Base-by-base conservation (phyloP, 78 protist species). In the Dictyostelium discoideum region DNA sequence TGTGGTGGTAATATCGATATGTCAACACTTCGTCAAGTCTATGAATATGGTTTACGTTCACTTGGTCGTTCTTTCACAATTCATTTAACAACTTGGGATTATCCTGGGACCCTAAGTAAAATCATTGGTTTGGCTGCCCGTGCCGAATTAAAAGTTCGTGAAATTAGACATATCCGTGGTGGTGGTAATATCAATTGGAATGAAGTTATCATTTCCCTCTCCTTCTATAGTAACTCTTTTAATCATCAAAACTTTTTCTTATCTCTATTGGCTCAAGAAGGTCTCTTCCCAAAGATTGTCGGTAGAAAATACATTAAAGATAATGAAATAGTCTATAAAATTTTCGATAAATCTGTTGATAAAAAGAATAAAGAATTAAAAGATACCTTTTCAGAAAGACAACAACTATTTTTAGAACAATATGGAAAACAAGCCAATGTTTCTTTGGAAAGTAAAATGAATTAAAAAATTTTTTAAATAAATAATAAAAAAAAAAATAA, bases 1-100 rank as follows among this genome's bases (percentile, higher is more conserved):
- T 97, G 98, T 72, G 98, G 98, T 93, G 97, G 97, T 9, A 97
- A 97, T 85, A 95, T 97, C 20, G 98, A 88, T 88, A 92, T 96
- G 92, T 92, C 97, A 26, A 95, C 97, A 0, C 85, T 95, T 14
- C 37, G 93, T 22, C 97, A 96, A 54, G 92, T 96, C 54, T 96
- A 92, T 74, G 97, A 96, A 74, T 96, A 90, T 77, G 97, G 97
- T 65, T 44, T 92, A 29, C 69, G 96, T 46, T 50, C 94, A 29
- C 86, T 96, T 9, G 97, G 97, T 24, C 90, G 94, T 57, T 67
- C 85, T 8, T 96, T 88, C 85, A 85, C 96, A 39, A 80, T 96
- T 39, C 87, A 88, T 85, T 74, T 96, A 60, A 88, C 96, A 14
- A 77, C 95, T 9, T 79, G 92, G 87, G 97, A 96, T 78, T 81